Percentiles rank a stretch among this genome's conserved stretches.
These are phyloP conservation scores for Penicillium expansum DNA, from an alignment of 2,329 filamentous ascomycete genomes.

Conservation along the genomic window DNA sequence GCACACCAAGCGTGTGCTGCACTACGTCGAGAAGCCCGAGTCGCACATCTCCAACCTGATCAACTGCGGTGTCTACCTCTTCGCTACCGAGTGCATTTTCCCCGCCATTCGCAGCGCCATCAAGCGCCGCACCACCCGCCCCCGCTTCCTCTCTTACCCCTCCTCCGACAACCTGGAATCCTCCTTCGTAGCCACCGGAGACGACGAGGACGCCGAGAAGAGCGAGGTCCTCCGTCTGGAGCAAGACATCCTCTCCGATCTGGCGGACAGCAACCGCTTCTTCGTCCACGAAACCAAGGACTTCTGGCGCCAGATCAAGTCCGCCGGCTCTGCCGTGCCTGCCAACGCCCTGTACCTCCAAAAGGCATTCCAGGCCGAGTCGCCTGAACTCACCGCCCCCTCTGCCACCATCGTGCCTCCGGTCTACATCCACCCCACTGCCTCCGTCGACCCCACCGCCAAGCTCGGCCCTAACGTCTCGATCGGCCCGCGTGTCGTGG, in stretches of 20 bases:
- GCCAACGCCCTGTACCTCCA: slow-evolving; percentile 96
- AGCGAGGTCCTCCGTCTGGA: slow-evolving; percentile 90
- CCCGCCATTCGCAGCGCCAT: slow-evolving; percentile 91
- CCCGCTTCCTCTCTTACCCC: slow-evolving; percentile 89
- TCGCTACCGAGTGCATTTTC: slow-evolving; percentile 93
- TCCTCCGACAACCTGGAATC: slow-evolving; percentile 89
- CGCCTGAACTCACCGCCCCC: slow-evolving; percentile 75
- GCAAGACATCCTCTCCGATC: slow-evolving; percentile 92
- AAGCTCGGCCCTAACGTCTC: slow-evolving; percentile 97
- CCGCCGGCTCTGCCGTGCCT: slow-evolving; percentile 91
- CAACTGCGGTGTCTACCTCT: slow-evolving; percentile 98
- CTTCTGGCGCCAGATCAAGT: slow-evolving; percentile 99
- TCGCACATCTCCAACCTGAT: slow-evolving; percentile 97
- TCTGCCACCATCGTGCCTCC: slow-evolving; percentile 86
- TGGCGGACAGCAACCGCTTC: slow-evolving; percentile 96
- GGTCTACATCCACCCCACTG: slow-evolving; percentile 92
- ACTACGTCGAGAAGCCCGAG: slow-evolving; percentile 99
- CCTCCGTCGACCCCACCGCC: slow-evolving; percentile 85
- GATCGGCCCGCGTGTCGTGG: slow-evolving; percentile 79
- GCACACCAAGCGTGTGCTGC: slow-evolving; percentile 90
- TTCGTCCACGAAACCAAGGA: slow-evolving; percentile 98
- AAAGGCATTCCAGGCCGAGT: slow-evolving; percentile 81
- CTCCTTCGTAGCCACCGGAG: slow-evolving; percentile 56
- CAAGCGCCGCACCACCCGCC: slow-evolving; percentile 89
- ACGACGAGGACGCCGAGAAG: slow-evolving; percentile 71